Conservation (phyloP, 176 grass and related monocot genomes). For the Carex parvula region DNA sequence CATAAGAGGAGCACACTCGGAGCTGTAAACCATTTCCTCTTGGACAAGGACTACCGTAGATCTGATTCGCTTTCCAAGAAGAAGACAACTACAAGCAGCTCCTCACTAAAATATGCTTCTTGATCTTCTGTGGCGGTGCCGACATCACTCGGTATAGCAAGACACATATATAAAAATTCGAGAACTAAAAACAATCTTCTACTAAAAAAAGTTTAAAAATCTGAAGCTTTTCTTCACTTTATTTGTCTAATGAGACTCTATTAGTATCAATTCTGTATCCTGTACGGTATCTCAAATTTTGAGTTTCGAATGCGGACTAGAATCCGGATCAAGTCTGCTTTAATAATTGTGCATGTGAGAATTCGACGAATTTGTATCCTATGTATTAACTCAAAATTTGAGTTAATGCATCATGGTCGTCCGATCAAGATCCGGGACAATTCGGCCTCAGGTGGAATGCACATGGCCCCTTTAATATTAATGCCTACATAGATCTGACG, state of each 20-base stretch:
- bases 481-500: too few species aligned
- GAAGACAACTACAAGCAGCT: not conserved
- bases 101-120: not conserved
- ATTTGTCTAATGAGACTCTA: not conserved
- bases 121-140: not conserved
- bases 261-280: too few species aligned
- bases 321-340: too few species aligned
- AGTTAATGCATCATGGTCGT: too few species aligned
- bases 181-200: not conserved
- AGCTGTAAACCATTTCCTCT: not conserved
- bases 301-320: too few species aligned
- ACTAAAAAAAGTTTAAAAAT: not conserved
- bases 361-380: too few species aligned
- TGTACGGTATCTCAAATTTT: too few species aligned
- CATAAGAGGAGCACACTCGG: not conserved
- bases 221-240: not conserved
- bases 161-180: not conserved
- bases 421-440: too few species aligned
- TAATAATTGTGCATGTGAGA: too few species aligned
- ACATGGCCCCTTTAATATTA: too few species aligned
- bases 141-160: not conserved
- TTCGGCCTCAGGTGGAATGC: too few species aligned
- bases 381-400: too few species aligned
- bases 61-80: not conserved
- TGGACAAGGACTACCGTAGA: not conserved